phyloP scores from a whole-genome alignment of 345 rosid species.

The Psidium guajava region DNA sequence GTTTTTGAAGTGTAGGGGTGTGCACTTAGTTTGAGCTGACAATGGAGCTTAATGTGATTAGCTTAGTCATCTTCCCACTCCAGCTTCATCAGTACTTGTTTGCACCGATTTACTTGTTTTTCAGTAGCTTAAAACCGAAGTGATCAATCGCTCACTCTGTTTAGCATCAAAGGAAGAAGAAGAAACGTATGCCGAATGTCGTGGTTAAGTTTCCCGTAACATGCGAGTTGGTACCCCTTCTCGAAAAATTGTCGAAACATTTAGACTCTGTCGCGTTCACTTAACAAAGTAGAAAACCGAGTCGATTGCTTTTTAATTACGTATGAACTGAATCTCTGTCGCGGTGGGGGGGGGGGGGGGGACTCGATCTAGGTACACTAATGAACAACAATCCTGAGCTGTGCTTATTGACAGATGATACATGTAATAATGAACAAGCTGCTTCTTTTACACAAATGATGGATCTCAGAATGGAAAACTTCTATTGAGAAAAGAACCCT shows the following conservation, averaged over 20 bases:
- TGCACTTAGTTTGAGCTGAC: not conserved
- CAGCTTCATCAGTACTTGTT: not conserved
- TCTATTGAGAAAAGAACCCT: not conserved
- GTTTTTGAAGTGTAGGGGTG: not conserved
- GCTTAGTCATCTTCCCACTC: not conserved
- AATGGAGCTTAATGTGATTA: not conserved
- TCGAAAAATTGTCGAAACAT: not conserved
- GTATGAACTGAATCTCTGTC: no score
- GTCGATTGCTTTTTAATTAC: not conserved
- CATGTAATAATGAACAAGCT: not conserved
- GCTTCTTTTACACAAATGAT: not conserved
- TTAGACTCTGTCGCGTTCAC: not conserved
- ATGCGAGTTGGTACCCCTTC: not conserved
- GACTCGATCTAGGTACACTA: no score
- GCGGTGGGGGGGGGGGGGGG: no score
- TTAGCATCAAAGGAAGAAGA: not conserved
- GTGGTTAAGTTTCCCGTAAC: not conserved
- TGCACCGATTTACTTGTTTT: not conserved
- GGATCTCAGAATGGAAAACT: not conserved
- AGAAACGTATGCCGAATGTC: not conserved
- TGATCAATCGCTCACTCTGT: not conserved
- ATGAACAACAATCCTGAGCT: not conserved
- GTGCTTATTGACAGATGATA: not conserved
- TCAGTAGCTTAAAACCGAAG: not conserved
- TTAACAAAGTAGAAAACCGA: not conserved